Base-by-base conservation (phyloP, 441 rosid species). In the Adansonia gregorii region DNA sequence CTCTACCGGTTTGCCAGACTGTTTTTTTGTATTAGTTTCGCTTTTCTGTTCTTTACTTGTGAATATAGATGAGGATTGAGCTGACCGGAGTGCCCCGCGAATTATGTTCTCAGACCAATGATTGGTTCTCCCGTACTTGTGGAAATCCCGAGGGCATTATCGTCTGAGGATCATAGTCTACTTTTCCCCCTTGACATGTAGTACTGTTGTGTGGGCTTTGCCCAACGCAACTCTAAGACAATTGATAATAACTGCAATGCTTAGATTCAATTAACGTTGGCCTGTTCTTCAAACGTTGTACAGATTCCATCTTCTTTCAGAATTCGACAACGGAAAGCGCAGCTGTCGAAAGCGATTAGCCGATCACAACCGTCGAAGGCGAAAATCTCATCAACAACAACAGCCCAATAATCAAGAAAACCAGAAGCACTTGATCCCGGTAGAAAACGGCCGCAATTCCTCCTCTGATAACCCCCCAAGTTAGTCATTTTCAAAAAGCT, bases 291-390 rank as follows among this genome's bases (percentile, higher is more conserved):
- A 17, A 74, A 69, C 48, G 66, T 54, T 11, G 63, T 49, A 61
- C 91, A 95, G 99, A 85, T 95, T 95, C 76, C 99, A 95, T 85
- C 82, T 90, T 65, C 95, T 95, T 51, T 79, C 92, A 24, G 97
- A 94, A 80, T 95, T 95, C 78, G 99, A 95, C 80, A 93, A 95
- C 56, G 98, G 98, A 10, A 95, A 95, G 83, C 95, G 99, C 51
- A 95, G 99, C 86, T 95, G 99, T 87, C 84, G 99, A 70, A 94
- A 90, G 79, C 84, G 99, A 74, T 78, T 95, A 76, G 97, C 98
- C 0, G 99, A 94, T 89, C 99, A 95, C 84, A 95, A 95, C 73
- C 93, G 97, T 6, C 91, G 99, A 48, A 83, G 99, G 75, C 85
- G 98, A 74, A 95, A 95, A 79, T 90, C 97, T 11, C 90, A 90